phyloP scores from a whole-genome alignment of 108 stramenopile species.

The Stephanodiscus triporus region DNA sequence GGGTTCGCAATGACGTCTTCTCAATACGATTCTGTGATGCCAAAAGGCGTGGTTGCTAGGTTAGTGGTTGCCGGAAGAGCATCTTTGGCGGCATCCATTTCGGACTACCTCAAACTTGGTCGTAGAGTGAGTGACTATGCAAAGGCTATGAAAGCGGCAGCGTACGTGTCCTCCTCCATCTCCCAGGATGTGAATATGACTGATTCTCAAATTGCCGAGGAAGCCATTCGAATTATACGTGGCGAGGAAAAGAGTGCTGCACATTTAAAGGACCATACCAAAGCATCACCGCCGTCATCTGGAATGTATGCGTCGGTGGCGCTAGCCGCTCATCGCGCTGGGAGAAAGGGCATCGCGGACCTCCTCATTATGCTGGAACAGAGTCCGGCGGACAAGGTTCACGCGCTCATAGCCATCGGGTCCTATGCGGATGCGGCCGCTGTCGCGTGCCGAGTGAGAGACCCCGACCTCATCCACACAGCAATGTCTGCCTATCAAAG shows the following conservation, averaged over 20 bases:
- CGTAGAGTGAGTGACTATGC: slow-evolving; percentile 73
- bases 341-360: slow-evolving; percentile 78
- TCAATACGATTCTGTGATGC: slow-evolving; percentile 85
- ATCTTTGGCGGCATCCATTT: slow-evolving; percentile 72
- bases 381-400: slow-evolving; percentile 82
- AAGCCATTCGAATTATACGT: slow-evolving; percentile 70
- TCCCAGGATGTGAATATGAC: slow-evolving; percentile 14
- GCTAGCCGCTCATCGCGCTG: slow-evolving; percentile 73
- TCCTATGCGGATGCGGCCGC: slow-evolving; percentile 78
- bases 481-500: slow-evolving; percentile 69
- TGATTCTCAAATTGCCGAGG: slow-evolving; percentile 75
- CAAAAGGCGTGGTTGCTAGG: slow-evolving; percentile 77
- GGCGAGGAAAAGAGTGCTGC: slow-evolving; percentile 44
- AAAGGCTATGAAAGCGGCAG: slow-evolving; percentile 74
- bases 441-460: slow-evolving; percentile 73
- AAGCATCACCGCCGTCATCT: slow-evolving; percentile 49
- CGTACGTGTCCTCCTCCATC: slow-evolving; percentile 54
- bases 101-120: slow-evolving; percentile 70
- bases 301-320: slow-evolving; percentile 85
- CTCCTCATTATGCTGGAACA: slow-evolving; percentile 76
- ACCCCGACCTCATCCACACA: slow-evolving; percentile 74
- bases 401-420: slow-evolving; percentile 73
- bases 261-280: slow-evolving; percentile 21
- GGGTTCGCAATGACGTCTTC: slow-evolving; percentile 86
- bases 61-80: slow-evolving; percentile 69